Base-by-base conservation (phyloP, 2,329 filamentous ascomycete genomes). In the Zasmidium angulare region DNA sequence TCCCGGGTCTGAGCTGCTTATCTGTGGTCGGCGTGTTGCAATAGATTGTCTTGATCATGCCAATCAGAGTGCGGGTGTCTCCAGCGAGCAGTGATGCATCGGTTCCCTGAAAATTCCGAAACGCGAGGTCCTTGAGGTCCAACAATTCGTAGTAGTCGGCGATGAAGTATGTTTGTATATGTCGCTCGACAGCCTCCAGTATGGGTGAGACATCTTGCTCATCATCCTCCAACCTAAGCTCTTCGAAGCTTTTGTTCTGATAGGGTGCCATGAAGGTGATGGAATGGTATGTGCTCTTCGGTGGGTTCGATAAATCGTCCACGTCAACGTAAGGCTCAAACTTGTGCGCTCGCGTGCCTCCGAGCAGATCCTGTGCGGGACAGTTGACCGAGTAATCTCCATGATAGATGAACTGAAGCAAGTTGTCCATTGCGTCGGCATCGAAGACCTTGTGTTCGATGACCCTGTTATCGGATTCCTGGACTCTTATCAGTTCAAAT, bases 201-300 rank as follows among this genome's bases (percentile, higher is more conserved):
- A 1, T 9, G 12, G 36, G 14, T 43, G 36, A 14, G 14, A 3
- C 14, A 17, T 43, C 93, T 75, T 93, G 89, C 59, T 88, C 85
- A 74, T 99, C 99, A 75, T 99, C 95, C 49, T 86, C 91, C 62
- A 96, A 55, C 61, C 80, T 75, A 65, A 82, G 60, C 65, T 82
- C 80, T 63, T 89, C 95, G n/a, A 90, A 85, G 10, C 93, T 97
- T 80, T 89, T 98, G 73, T 95, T 96, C 74, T 87, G 88, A 79
- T 93, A 96, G 1, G 89, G 84, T 20, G 88, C 86, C 77, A 89
- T 87, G 73, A 93, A 92, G 21, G 88, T 79, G 58, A 96, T 86
- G 67, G 87, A 93, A 75, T 95, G 90, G 74, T 89, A 96, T 2
- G 17, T 12, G 29, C 19, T 40, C n/a, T n/a, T n/a, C n/a, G n/a